A percentile compares a stretch with the other conserved stretches of the same genome.
phyloP scores from a whole-genome alignment of 805 yeast species.

The Kuraishia ogatae region DNA sequence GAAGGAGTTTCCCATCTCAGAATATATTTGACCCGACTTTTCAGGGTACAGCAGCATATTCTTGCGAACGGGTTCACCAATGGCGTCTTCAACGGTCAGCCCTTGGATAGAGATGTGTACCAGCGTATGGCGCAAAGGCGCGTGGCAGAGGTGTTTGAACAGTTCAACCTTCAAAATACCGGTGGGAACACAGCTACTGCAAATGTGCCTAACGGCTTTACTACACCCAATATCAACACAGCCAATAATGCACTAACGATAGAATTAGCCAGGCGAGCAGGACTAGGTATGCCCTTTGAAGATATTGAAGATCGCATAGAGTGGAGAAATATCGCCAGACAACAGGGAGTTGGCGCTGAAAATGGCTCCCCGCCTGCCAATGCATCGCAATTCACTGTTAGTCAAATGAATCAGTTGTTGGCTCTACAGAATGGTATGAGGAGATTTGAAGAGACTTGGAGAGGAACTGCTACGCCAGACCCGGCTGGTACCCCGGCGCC shows the following conservation, averaged over 20 bases:
- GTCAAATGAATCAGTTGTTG: neutral
- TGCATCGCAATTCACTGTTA: neutral
- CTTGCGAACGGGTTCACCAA: neutral
- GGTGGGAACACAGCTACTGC: neutral
- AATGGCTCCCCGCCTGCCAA: neutral
- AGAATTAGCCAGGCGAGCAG: neutral
- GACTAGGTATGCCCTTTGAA: neutral
- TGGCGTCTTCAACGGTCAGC: neutral
- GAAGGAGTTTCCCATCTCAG: slow-evolving; percentile 75
- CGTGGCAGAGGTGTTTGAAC: neutral
- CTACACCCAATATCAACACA: neutral
- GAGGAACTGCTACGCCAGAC: neutral
- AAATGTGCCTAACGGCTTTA: neutral
- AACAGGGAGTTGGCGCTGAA: neutral
- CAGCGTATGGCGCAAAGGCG: slow-evolving; percentile 1
- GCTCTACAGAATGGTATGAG: neutral
- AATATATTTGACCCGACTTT: slow-evolving; percentile 41
- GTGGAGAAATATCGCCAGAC: neutral
- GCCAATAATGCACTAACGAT: neutral
- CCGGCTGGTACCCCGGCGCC: neutral
- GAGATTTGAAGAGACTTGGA: neutral
- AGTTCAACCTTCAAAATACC: neutral
- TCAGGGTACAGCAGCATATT: slow-evolving; percentile 1
- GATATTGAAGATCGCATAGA: neutral
- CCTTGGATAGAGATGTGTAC: neutral